These are phyloP conservation scores for Carex kokanica DNA, from an alignment of 176 grass and related monocot species.

Conservation along the genomic window DNA sequence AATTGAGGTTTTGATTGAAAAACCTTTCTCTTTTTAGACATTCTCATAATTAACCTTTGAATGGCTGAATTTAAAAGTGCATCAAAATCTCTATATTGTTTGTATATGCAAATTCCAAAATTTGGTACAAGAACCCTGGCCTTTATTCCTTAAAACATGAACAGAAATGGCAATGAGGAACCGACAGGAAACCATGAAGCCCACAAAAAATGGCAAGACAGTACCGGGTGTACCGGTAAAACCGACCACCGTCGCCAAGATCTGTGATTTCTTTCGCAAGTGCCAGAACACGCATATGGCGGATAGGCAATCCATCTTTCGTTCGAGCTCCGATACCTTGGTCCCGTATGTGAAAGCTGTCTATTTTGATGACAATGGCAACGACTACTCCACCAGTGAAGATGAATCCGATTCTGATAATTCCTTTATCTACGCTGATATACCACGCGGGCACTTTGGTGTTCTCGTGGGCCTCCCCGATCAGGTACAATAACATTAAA, in stretches of 20 bases:
- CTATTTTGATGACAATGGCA: not conserved
- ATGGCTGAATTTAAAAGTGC: not conserved
- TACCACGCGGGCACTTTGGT: not conserved
- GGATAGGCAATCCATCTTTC: not conserved
- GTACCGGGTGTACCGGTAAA: constrained; percentile 48
- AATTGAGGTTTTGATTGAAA: not conserved
- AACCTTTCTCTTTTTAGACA: not conserved
- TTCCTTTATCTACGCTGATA: not conserved
- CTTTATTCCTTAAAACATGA: not conserved
- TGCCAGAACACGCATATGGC: constrained; percentile 46
- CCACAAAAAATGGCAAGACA: not conserved
- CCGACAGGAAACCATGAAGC: not conserved
- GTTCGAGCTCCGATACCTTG: not conserved
- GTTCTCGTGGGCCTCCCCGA: constrained; percentile 6
- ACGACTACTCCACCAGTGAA: not conserved
- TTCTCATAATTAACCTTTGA: not conserved
- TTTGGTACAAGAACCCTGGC: not conserved
- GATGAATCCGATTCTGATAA: not conserved
- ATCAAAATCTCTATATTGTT: no score
- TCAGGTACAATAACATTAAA: not conserved
- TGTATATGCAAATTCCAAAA: not conserved
- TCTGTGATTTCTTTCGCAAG: constrained; percentile 68
- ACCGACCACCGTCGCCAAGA: constrained; percentile 45
- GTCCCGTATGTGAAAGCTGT: not conserved
- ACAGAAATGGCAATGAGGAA: not conserved